Conservation (phyloP, 129 eudicot genomes). For the Tagetes erecta region DNA sequence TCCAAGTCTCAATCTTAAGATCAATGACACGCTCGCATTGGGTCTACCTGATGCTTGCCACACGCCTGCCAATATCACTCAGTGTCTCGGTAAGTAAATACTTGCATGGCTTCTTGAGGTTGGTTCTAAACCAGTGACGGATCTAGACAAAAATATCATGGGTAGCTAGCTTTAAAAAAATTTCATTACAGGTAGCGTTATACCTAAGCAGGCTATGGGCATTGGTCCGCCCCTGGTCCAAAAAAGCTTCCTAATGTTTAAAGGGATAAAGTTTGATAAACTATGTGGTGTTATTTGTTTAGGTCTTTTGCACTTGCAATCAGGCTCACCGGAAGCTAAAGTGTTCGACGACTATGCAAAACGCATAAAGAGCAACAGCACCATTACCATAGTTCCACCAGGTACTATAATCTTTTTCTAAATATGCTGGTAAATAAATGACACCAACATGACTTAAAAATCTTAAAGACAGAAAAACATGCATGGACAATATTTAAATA, state of each 20-base stretch:
- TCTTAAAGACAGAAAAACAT: too few relatives aligned
- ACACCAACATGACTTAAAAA: too few relatives aligned
- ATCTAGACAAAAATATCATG: too few relatives aligned
- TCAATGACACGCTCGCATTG: slow-evolving; percentile 67
- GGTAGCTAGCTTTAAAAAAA: too few relatives aligned
- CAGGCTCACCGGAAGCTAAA: slow-evolving; percentile 55
- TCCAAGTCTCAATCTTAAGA: slow-evolving; percentile 54
- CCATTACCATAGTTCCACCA: slow-evolving; percentile 3
- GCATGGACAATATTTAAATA: too few relatives aligned
- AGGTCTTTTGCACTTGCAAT: slow-evolving; percentile 59
- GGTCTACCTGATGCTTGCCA: slow-evolving; percentile 56
- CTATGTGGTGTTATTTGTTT: neutral
- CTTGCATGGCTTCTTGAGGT: neutral
- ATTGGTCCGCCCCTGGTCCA: too few relatives aligned
- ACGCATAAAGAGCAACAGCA: slow-evolving; percentile 18
- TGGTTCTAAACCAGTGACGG: neutral
- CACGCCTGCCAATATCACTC: slow-evolving; percentile 36
- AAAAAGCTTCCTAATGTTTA: neutral
- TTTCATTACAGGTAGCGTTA: too few relatives aligned
- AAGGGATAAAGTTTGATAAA: neutral
- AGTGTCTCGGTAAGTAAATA: slow-evolving; percentile 52
- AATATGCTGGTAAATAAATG: too few relatives aligned
- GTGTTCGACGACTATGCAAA: slow-evolving; percentile 48
- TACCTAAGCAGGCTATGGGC: too few relatives aligned
- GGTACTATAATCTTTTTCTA: slow-evolving; percentile 1